Evolutionary conservation across 2,329 filamentous ascomycete genomes (phyloP).

Genomic region (Colletotrichum sp.): DNA sequence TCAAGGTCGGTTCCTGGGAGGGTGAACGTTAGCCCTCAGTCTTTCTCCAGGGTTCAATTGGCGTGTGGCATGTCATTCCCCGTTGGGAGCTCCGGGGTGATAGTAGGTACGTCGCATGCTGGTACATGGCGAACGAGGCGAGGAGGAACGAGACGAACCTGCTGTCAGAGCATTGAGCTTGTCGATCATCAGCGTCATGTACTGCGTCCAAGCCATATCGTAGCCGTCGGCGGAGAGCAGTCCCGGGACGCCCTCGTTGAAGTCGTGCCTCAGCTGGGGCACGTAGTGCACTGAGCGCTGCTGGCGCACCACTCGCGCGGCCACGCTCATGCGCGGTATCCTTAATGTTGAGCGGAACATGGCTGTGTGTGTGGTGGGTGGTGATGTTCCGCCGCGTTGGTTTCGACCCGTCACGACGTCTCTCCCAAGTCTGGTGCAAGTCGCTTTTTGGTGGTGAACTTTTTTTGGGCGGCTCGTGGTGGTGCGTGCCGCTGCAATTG

Average conservation of each 20-base stretch:
- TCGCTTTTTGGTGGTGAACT: conserved; percentile 20
- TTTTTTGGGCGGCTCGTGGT: conserved; percentile 17
- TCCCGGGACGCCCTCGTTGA: conserved; percentile 63
- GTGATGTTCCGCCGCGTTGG: conserved; percentile 5
- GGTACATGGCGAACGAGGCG: neutral
- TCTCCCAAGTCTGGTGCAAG: conserved; percentile 3
- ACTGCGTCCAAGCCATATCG: conserved; percentile 80
- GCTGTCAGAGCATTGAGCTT: conserved; percentile 77
- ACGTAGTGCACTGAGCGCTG: conserved; percentile 49
- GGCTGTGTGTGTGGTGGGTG: conserved; percentile 16
- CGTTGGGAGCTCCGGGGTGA: neutral
- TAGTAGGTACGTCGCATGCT: neutral
- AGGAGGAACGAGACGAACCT: conserved; percentile 56
- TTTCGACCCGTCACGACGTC: conserved; percentile 3
- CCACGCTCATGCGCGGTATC: conserved; percentile 47
- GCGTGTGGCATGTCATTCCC: neutral
- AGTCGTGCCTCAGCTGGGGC: conserved; percentile 51
- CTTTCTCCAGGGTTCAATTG: neutral
- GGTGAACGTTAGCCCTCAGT: neutral
- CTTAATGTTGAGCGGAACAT: conserved; percentile 63
- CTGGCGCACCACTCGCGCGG: conserved; percentile 32
- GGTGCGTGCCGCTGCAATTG: neutral
- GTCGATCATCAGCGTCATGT: conserved; percentile 76
- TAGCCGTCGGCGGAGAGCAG: conserved; percentile 75
- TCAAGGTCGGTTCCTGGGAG: conserved; percentile 67